Evolutionary conservation across 306 rosid species (phyloP).

Genomic region (Cucumis hystrix): DNA sequence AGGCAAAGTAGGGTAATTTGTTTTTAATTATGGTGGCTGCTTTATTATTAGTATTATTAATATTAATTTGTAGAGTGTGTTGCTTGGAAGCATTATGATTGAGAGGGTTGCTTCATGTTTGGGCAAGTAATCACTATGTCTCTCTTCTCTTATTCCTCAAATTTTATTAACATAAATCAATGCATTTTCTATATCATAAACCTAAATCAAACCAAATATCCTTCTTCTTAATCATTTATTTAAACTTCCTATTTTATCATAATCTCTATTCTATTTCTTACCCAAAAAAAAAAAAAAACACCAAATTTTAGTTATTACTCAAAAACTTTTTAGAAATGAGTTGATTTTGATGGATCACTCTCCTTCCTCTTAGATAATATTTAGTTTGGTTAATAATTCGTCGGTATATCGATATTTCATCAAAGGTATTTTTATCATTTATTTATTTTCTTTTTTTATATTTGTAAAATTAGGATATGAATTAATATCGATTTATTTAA

Average conservation of each 20-base stretch:
- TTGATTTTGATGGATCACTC: too few species aligned
- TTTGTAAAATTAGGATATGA: too few species aligned
- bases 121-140: neutral
- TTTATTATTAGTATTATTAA: neutral
- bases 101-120: neutral
- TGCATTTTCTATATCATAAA: neutral
- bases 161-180: neutral
- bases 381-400: too few species aligned
- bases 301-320: neutral
- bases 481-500: too few species aligned
- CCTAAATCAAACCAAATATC: neutral
- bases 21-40: neutral
- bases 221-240: neutral
- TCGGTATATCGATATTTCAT: too few species aligned
- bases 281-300: too few species aligned
- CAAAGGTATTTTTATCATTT: too few species aligned
- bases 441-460: too few species aligned
- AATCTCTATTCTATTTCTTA: neutral
- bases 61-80: neutral
- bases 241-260: neutral
- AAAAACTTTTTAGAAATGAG: neutral
- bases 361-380: too few species aligned
- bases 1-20: neutral
- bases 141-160: neutral
- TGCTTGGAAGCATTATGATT: slow-evolving; percentile 7